A percentile compares a stretch with the other conserved stretches of the same genome.
These are phyloP conservation scores for Boletus eberwhitei DNA, from an alignment of 768 basidiomycete genomes.

Conservation along the genomic window DNA sequence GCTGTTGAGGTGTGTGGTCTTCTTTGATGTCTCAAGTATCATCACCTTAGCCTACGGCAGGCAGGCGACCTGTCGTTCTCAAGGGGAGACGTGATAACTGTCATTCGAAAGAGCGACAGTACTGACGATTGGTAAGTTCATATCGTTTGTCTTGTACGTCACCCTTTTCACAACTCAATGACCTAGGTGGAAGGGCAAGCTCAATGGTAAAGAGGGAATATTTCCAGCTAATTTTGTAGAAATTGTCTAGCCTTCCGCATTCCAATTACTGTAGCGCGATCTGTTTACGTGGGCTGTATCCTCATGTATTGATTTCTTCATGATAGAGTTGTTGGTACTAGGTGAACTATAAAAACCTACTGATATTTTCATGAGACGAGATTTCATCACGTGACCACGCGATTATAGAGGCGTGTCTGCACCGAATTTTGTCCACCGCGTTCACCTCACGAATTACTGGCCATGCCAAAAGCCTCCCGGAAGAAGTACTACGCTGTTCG, in stretches of 20 bases:
- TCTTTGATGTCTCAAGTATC: neutral
- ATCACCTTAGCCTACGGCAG: slow-evolving; percentile 35
- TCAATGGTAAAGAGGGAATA: slow-evolving; percentile 55
- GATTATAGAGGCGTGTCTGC: neutral
- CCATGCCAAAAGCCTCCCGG: slow-evolving; percentile 30
- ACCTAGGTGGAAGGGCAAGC: slow-evolving; percentile 74
- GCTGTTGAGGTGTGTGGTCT: slow-evolving; percentile 59
- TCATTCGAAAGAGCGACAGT: slow-evolving; percentile 67
- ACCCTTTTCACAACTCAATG: neutral
- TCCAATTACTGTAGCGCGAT: neutral
- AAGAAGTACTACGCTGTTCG: slow-evolving; percentile 62
- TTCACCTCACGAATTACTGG: neutral
- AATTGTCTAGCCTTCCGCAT: slow-evolving; percentile 35
- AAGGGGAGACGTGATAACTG: slow-evolving; percentile 70
- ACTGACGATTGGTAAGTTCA: slow-evolving; percentile 66
- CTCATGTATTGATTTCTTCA: neutral
- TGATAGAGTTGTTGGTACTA: neutral
- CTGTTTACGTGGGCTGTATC: neutral
- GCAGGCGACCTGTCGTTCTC: slow-evolving; percentile 70
- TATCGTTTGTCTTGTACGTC: neutral
- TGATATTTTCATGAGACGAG: no score
- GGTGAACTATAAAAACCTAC: no score
- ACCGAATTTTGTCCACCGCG: neutral
- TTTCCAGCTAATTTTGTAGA: slow-evolving; percentile 89
- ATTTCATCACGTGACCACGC: neutral